Conservation (phyloP, 2,329 filamentous ascomycete genomes). For the Macrophomina pseudophaseolina region DNA sequence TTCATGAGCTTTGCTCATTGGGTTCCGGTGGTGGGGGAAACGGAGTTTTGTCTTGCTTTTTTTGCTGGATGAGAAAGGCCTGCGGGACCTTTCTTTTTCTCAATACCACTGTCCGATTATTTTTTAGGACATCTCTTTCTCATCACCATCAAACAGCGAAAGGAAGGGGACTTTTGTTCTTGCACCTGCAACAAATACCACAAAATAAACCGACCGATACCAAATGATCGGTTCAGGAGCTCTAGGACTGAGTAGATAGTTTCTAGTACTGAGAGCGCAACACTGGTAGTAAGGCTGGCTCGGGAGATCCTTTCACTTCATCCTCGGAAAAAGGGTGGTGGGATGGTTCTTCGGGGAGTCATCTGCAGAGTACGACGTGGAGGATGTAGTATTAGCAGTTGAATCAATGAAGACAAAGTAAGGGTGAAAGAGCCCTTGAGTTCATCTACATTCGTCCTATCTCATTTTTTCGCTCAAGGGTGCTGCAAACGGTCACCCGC, state of each 20-base stretch:
- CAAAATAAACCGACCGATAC: conserved; percentile 17
- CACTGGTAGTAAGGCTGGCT: background rate
- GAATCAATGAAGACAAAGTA: background rate
- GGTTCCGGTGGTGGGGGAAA: conserved; percentile 18
- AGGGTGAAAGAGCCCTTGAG: background rate
- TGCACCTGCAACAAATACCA: conserved; percentile 18
- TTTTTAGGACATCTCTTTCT: conserved; percentile 17
- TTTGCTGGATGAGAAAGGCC: conserved; percentile 6
- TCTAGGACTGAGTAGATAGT: conserved; percentile 14
- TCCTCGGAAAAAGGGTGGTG: conserved; percentile 2
- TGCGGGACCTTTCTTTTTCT: conserved; percentile 2
- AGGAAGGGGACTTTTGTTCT: conserved; percentile 12
- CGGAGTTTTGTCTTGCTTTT: conserved; percentile 20
- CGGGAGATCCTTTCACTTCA: background rate
- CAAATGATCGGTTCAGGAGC: background rate
- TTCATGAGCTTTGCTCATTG: conserved; percentile 3
- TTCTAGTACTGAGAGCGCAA: conserved; percentile 5
- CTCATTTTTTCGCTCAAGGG: background rate
- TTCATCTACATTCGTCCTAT: background rate
- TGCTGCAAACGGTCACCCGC: background rate
- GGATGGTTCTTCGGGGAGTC: conserved; percentile 1
- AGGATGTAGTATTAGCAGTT: conserved; percentile 21
- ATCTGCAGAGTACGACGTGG: background rate
- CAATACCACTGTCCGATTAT: conserved; percentile 21
- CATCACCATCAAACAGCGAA: conserved; percentile 17